phyloP scores from a whole-genome alignment of 1,284 basidiomycete genomes.

The Sporisorium exsertum region DNA sequence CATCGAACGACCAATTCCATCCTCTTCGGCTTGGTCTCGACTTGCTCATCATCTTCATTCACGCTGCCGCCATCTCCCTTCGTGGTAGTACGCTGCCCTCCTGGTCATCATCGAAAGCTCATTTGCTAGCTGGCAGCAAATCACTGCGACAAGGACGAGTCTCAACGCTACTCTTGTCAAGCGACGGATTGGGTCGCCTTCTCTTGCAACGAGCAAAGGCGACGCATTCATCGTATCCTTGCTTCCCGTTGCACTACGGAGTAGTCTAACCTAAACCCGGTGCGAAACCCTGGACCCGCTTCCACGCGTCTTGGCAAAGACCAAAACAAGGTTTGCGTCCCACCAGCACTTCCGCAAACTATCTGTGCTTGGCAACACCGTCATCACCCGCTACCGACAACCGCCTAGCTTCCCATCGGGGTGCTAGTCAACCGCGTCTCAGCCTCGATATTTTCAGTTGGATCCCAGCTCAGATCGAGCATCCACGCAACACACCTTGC shows the following conservation, averaged over 20 bases:
- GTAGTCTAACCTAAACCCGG: background rate
- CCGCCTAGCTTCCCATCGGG: background rate
- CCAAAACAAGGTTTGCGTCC: slow-evolving; percentile 17
- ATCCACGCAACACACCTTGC: background rate
- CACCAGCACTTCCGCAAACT: slow-evolving; percentile 3
- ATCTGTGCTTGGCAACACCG: slow-evolving; percentile 3
- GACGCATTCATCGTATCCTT: background rate
- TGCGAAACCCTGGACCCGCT: slow-evolving; percentile 11
- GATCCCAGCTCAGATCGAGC: background rate
- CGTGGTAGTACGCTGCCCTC: too few relatives aligned
- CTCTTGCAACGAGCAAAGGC: background rate
- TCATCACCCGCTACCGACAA: background rate
- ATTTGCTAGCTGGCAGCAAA: too few relatives aligned
- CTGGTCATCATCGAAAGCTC: too few relatives aligned
- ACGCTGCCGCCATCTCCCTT: too few relatives aligned
- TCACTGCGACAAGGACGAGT: slow-evolving; percentile 13
- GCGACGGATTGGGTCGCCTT: background rate
- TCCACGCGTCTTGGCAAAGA: slow-evolving; percentile 7
- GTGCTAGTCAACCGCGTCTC: background rate
- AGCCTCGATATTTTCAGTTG: background rate
- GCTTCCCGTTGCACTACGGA: slow-evolving; percentile 18
- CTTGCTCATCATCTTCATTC: background rate
- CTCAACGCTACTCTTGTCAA: background rate
- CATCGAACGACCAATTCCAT: background rate
- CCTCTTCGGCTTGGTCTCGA: too few relatives aligned